A percentile compares a stretch with the other conserved stretches of the same genome.
These are phyloP conservation scores for Punica granatum DNA, from an alignment of 345 rosid species.

Conservation along the genomic window DNA sequence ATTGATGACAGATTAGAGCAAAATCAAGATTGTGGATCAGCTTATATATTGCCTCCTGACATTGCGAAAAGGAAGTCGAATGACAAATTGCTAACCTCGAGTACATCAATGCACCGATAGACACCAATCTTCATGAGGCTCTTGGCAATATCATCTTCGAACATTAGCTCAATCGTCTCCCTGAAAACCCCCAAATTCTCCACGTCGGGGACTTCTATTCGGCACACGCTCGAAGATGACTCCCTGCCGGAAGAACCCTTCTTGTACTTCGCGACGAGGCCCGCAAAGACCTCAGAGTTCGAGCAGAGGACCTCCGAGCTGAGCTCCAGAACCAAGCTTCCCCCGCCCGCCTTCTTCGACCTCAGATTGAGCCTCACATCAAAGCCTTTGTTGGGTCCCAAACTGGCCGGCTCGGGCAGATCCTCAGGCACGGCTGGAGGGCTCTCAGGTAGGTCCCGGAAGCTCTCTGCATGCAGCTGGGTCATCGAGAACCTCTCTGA, in stretches of 20 bases:
- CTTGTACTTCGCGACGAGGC: constrained; percentile 35
- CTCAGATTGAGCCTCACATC: constrained; percentile 69
- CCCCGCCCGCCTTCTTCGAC: constrained; percentile 50
- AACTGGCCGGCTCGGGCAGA: constrained; percentile 11
- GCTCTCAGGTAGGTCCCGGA: constrained; percentile 31
- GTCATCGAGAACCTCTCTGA: constrained; percentile 21
- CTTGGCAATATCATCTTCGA: constrained; percentile 52
- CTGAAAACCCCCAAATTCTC: constrained; percentile 72
- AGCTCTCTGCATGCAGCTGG: constrained; percentile 31
- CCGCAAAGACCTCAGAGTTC: constrained; percentile 58
- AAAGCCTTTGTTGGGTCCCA: constrained; percentile 24
- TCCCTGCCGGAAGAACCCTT: constrained; percentile 18
- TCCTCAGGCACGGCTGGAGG: constrained; percentile 19
- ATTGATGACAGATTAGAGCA: not conserved
- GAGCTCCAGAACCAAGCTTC: constrained; percentile 58
- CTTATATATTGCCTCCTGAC: not conserved
- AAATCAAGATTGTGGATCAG: not conserved
- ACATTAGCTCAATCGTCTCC: constrained; percentile 83
- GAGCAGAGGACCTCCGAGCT: constrained; percentile 50
- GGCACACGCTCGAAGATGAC: constrained; percentile 31
- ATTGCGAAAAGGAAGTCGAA: not conserved
- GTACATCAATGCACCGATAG: constrained; percentile 61
- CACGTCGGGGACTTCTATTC: constrained; percentile 73
- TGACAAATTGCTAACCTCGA: constrained; percentile 48
- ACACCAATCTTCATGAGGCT: constrained; percentile 63